phyloP scores from a whole-genome alignment of 352 stramenopile genomes.

The Phytophthora melonis region DNA sequence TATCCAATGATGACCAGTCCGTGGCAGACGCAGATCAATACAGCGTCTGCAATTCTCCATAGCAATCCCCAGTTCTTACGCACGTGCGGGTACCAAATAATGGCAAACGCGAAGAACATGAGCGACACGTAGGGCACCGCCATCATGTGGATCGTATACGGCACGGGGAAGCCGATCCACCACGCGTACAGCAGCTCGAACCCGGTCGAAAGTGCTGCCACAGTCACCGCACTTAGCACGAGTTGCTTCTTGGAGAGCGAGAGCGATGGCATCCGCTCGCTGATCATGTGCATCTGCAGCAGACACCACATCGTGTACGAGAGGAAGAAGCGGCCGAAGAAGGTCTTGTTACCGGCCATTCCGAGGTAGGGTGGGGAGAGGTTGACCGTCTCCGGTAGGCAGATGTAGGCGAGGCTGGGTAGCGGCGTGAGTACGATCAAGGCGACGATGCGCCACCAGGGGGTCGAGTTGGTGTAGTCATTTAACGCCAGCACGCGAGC shows the following conservation, averaged over 20 bases:
- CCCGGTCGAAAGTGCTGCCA: constrained; percentile 2
- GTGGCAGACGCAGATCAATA: constrained; percentile 24
- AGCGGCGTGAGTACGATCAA: constrained; percentile 18
- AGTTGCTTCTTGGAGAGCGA: constrained; percentile 21
- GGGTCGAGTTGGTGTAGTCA: constrained; percentile 2
- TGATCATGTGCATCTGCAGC: constrained; percentile 26
- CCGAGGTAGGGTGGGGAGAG: constrained; percentile 9
- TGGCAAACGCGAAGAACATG: constrained; percentile 25
- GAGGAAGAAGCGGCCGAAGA: constrained; percentile 33
- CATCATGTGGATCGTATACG: constrained; percentile 32
- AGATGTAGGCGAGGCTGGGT: constrained; percentile 18
- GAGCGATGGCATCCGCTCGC: constrained; percentile 16
- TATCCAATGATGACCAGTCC: constrained; percentile 25
- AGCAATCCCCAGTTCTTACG: neutral
- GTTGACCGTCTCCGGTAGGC: constrained; percentile 17
- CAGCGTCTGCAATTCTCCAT: constrained; percentile 16
- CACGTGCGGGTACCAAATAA: constrained; percentile 21
- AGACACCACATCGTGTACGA: constrained; percentile 32
- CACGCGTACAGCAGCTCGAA: constrained; percentile 20
- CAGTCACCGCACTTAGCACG: constrained; percentile 11
- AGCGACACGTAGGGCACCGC: constrained; percentile 26
- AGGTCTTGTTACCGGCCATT: constrained; percentile 26
- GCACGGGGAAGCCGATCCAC: constrained; percentile 26
- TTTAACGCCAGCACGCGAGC: constrained; percentile 6
- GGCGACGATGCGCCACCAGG: constrained; percentile 8